Base-by-base conservation (phyloP, 768 basidiomycete species). In the Nidularia pulvinata region DNA sequence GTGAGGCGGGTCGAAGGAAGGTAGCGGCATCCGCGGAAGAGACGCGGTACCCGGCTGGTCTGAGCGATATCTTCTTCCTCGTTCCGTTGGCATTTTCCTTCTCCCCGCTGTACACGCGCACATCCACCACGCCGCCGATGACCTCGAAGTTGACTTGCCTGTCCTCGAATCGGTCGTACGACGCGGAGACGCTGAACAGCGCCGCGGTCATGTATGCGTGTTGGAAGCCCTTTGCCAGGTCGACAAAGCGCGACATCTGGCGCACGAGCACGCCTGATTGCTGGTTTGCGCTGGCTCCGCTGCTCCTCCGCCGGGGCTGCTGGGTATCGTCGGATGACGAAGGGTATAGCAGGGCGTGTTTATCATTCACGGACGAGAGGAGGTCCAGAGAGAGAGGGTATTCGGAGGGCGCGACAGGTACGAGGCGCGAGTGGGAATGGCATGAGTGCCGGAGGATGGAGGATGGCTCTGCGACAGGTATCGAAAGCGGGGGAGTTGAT, bases 141-240 rank as follows among this genome's bases (percentile, higher is more conserved):
- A 62, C 52, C 43, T 54, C 47, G 46, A 45, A 44, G 33, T 42
- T 50, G 34, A 55, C 49, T 19, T 49, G 48, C 53, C 50, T 54
- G 33, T 59, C 59, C 56, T 60, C 71, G 54, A 46, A 66, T 51
- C 44, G 62, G 60, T 62, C 63, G 58, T 70, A 51, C 16, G 67
- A 59, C 25, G 60, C 57, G 14, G 63, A 55, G 13, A 76, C 73
- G 32, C 76, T 65, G 64, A 81, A 81, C 63, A 80, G 66, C 5
- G 84, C 76, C 33, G 82, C 79, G 45, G 72, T 68, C 55, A 86
- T 76, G 57, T 85, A 87, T 35, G 79, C 82, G 16, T 70, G 72
- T 64, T 88, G 85, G 59, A 88, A 71, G 9, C 78, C 78, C 54
- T 76, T 77, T 6, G 84, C 86, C 0, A 80, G 68, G 60, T 77